These are phyloP conservation scores for Colletotrichum sp. DNA, from an alignment of 2,329 filamentous ascomycete genomes.

Conservation along the genomic window DNA sequence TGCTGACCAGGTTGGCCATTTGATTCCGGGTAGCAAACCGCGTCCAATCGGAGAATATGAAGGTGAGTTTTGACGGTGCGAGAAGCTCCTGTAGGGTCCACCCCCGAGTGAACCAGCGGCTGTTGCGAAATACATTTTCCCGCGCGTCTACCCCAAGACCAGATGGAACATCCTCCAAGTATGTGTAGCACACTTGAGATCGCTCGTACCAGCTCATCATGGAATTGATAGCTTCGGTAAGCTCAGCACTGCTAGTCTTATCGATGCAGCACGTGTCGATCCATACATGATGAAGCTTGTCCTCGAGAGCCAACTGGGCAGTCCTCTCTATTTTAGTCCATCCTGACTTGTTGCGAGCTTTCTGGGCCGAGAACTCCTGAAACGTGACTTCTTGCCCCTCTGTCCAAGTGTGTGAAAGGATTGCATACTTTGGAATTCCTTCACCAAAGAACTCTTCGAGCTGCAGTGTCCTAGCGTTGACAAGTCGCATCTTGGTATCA, in stretches of 20 bases:
- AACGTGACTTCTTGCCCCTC: neutral
- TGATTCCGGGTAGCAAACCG: fast-evolving
- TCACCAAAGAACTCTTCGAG: neutral
- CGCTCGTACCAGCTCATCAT: neutral
- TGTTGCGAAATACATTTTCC: fast-evolving
- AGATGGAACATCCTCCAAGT: fast-evolving
- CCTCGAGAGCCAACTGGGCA: fast-evolving
- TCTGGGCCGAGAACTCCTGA: neutral
- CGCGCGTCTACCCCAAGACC: no score
- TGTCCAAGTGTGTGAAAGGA: neutral
- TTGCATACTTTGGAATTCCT: fast-evolving
- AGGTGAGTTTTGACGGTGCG: fast-evolving
- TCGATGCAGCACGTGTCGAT: neutral
- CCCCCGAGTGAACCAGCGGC: no score
- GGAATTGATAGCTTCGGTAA: neutral
- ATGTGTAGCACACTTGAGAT: fast-evolving
- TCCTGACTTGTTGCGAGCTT: neutral
- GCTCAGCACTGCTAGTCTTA: neutral
- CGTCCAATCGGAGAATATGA: fast-evolving
- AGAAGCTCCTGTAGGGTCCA: neutral
- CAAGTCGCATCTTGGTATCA: neutral
- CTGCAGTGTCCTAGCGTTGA: fast-evolving
- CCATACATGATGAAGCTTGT: fast-evolving
- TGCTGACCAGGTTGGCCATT: fast-evolving
- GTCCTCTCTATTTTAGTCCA: fast-evolving